Base-by-base conservation (phyloP, 1,284 basidiomycete genomes). In the Laetiporus sulphureus region DNA sequence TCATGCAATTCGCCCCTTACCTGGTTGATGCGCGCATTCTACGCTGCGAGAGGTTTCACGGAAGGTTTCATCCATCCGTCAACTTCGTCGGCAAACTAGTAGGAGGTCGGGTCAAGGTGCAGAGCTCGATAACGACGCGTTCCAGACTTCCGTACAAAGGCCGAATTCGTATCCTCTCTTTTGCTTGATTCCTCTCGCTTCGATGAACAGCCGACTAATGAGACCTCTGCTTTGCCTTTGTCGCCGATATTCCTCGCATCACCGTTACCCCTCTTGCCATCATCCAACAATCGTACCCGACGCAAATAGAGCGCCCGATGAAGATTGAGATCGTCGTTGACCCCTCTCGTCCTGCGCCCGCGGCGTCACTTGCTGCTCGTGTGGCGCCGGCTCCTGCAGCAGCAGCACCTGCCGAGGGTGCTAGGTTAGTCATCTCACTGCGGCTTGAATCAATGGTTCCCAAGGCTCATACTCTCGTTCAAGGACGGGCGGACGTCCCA, bases 261-360 rank as follows among this genome's bases (percentile, higher is more conserved):
- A 21, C 25, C 38, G 18, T 38, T 42, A 29, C 29, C 40, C 24
- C 19, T 21, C 21, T 29, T 44, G 40, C 45, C 13, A 25, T 48
- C 44, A 41, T 47, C 46, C 40, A 41, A 16, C 39, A 23, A 32
- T 36, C 23, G 32, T 48, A 46, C 46, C 46, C 54, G 42, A 42
- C 37, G 41, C 46, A 42, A 49, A 66, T 70, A 96, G 92, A 93
- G 76, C 89, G 90, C 57, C 89, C 93, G 20, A 95, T 99, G 89
- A 95, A 93, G 75, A 93, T 98, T 51, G 95, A 98, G 73, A 91
- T 98, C 49, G 82, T 97, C 35, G 77, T 97, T 60, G 91, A 95
- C 71, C 92, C 92, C 19, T 72, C 83, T 40, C 77, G 77, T 41
- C 74, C 81, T n/a, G 73, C 76, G 4, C 73, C 84, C 7, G 53